Conservation (phyloP, 2,329 filamentous ascomycete genomes). For the Penicillium sp. region DNA sequence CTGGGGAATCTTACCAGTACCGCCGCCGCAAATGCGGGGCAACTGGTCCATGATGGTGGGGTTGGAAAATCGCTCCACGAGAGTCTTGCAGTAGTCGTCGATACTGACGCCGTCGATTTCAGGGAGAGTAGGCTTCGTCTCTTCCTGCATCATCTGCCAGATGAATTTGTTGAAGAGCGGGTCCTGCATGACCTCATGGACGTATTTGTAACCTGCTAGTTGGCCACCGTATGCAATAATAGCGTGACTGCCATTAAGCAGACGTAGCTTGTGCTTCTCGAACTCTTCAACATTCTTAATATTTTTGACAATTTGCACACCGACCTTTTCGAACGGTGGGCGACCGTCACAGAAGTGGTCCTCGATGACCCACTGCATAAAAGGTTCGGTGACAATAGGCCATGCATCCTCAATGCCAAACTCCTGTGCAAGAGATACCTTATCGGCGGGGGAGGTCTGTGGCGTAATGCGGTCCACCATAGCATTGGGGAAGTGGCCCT, state of each 20-base stretch:
- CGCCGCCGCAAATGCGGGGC: slow-evolving; percentile 53
- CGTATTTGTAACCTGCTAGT: slow-evolving; percentile 55
- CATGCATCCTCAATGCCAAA: slow-evolving; percentile 54
- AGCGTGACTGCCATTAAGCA: slow-evolving; percentile 57
- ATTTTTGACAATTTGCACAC: slow-evolving; percentile 54
- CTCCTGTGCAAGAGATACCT: slow-evolving; percentile 43
- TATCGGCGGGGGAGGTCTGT: slow-evolving; percentile 50
- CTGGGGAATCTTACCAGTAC: slow-evolving; percentile 56
- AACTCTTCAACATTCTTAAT: slow-evolving; percentile 56
- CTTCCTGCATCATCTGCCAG: slow-evolving; percentile 58
- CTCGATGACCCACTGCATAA: slow-evolving; percentile 59
- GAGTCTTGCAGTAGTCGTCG: slow-evolving; percentile 55
- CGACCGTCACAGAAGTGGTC: slow-evolving; percentile 55
- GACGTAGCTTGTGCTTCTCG: slow-evolving; percentile 59
- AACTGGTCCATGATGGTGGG: slow-evolving; percentile 59
- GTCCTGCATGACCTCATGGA: slow-evolving; percentile 56
- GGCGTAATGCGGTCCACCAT: slow-evolving; percentile 61
- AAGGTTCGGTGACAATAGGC: slow-evolving; percentile 59
- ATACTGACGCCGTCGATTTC: slow-evolving; percentile 53
- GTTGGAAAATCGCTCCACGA: slow-evolving; percentile 58
- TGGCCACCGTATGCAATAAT: slow-evolving; percentile 56
- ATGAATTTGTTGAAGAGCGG: slow-evolving; percentile 50
- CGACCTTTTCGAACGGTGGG: slow-evolving; percentile 55
- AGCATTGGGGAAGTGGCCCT: slow-evolving; percentile 55
- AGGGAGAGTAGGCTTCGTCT: slow-evolving; percentile 56